Conservation (phyloP, 1,284 basidiomycete genomes). For the Pseudozyma sp. region DNA sequence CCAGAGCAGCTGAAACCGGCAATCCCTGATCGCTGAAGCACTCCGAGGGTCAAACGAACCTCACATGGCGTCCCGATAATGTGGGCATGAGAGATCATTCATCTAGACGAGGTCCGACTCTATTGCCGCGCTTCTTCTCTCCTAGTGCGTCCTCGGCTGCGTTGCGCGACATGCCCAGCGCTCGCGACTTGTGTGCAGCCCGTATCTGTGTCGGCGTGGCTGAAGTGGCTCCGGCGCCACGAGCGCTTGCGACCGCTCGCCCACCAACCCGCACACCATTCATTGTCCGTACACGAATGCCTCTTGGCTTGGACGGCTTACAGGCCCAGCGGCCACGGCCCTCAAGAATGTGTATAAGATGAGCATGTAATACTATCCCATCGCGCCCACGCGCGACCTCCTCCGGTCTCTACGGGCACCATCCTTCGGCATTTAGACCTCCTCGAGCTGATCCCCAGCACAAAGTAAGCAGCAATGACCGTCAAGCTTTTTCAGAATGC, state of each 20-base stretch:
- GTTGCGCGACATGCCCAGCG: too few relatives aligned
- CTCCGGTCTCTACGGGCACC: background rate
- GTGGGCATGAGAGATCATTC: too few relatives aligned
- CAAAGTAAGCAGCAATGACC: conserved; percentile 6
- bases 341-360: too few relatives aligned
- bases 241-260: background rate
- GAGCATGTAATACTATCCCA: too few relatives aligned
- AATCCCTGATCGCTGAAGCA: background rate
- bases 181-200: background rate
- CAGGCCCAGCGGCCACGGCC: too few relatives aligned
- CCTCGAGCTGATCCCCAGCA: background rate
- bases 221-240: conserved; percentile 1
- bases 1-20: too few relatives aligned
- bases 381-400: too few relatives aligned
- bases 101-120: background rate
- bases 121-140: background rate
- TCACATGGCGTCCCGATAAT: background rate
- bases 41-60: background rate
- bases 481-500: conserved; percentile 42
- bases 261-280: background rate
- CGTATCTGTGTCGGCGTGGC: background rate
- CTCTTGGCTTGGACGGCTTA: background rate
- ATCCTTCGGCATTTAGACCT: background rate
- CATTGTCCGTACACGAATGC: background rate
- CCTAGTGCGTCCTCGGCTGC: too few relatives aligned